These are phyloP conservation scores for Erigeron canadensis DNA, from an alignment of 129 eudicot species.

Conservation along the genomic window DNA sequence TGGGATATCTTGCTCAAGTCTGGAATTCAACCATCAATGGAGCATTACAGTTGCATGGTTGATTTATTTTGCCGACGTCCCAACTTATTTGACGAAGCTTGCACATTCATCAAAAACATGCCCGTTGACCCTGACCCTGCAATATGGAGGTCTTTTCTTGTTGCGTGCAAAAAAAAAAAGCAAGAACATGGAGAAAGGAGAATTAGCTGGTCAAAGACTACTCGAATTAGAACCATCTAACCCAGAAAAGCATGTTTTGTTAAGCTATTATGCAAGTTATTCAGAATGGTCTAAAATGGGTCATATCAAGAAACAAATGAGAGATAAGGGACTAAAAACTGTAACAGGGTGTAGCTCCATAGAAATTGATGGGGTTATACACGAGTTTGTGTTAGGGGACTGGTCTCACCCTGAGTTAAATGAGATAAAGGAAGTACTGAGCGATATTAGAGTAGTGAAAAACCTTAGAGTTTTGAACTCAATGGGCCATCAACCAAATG, in stretches of 20 bases:
- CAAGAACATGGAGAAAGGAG: constrained; percentile 44
- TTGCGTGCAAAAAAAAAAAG: constrained; percentile 53
- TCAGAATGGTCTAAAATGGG: constrained; percentile 60
- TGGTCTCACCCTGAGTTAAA: constrained; percentile 58
- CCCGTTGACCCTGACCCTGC: constrained; percentile 55
- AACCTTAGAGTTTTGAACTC: no score
- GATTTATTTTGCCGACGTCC: constrained; percentile 63
- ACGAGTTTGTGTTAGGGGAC: constrained; percentile 59
- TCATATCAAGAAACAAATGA: constrained; percentile 47
- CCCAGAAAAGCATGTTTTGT: constrained; percentile 53
- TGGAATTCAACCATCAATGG: constrained; percentile 53
- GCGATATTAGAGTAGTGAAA: constrained; percentile 43
- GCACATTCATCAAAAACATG: constrained; percentile 43
- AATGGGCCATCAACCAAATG: constrained; percentile 45
- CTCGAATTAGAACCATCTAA: constrained; percentile 55
- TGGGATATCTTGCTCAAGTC: constrained; percentile 54
- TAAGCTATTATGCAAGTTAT: constrained; percentile 51
- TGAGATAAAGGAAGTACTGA: constrained; percentile 44
- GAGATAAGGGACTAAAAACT: constrained; percentile 43
- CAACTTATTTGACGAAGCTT: constrained; percentile 43
- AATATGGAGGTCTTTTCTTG: constrained; percentile 56
- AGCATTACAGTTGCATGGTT: constrained; percentile 73
- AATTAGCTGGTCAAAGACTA: constrained; percentile 35
- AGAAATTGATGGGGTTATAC: constrained; percentile 53
- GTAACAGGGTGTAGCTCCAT: constrained; percentile 67